Evolutionary conservation across 305 asterid species (phyloP).

Genomic region (Ilex paraguariensis): DNA sequence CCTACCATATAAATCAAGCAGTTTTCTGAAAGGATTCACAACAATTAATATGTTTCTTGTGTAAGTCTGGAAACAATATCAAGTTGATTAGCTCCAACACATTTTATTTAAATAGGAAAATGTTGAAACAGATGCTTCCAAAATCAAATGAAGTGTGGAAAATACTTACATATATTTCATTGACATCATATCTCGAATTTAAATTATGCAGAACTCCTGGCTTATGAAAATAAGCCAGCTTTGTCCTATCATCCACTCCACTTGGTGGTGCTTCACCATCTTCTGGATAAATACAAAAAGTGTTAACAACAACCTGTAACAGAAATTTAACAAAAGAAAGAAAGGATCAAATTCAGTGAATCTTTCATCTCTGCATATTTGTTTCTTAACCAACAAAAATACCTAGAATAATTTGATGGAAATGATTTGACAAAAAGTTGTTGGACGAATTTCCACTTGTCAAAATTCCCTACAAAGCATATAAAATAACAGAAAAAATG

Average conservation of each 20-base stretch:
- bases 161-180: too few species aligned
- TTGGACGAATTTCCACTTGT: background rate
- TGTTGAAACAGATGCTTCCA: too few species aligned
- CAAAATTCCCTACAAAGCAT: background rate
- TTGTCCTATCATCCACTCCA: constrained; percentile 95
- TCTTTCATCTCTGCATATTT: background rate
- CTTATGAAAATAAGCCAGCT: constrained; percentile 87
- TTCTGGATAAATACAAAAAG: constrained; percentile 58
- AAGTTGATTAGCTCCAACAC: too few species aligned
- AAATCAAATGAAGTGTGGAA: too few species aligned
- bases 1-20: too few species aligned
- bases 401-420: background rate
- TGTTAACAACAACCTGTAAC: constrained; percentile 65
- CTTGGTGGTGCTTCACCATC: constrained; percentile 80
- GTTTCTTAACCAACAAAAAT: background rate
- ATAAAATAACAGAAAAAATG: too few species aligned
- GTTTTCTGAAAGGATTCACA: too few species aligned
- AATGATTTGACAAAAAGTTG: background rate
- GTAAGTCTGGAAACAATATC: too few species aligned
- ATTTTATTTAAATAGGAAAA: too few species aligned
- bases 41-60: too few species aligned
- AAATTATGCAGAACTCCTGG: constrained; percentile 76
- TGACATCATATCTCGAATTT: constrained; percentile 75
- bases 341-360: background rate
- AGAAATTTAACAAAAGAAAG: background rate